phyloP scores from a whole-genome alignment of 2,329 filamentous ascomycete genomes.

The Coniosporium tulheliwenetii region DNA sequence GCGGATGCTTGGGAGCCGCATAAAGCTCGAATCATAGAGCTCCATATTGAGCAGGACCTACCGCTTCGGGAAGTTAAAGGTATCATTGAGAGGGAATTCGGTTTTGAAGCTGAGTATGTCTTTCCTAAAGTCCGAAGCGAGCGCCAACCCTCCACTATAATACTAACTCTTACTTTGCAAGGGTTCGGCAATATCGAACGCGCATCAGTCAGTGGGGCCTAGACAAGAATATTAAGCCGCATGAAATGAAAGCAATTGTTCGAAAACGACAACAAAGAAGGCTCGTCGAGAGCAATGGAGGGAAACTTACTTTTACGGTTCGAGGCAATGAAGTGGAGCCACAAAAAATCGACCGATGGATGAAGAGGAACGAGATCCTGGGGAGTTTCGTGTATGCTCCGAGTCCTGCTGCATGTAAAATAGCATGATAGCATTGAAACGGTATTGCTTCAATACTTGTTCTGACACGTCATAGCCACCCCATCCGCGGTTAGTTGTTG shows the following conservation, averaged over 20 bases:
- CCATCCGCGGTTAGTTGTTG: not conserved
- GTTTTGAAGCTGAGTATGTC: slow-evolving; percentile 6
- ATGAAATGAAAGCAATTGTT: slow-evolving; percentile 11
- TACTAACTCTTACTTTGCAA: slow-evolving; percentile 1
- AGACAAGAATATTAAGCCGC: slow-evolving; percentile 10
- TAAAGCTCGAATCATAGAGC: slow-evolving; percentile 6
- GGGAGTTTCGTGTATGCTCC: slow-evolving; percentile 7
- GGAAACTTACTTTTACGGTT: slow-evolving; percentile 6
- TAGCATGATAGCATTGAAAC: slow-evolving; percentile 1
- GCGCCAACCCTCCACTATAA: not conserved
- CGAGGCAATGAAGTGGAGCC: slow-evolving; percentile 6
- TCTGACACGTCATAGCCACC: not conserved
- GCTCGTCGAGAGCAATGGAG: slow-evolving; percentile 7
- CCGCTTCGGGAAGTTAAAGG: slow-evolving; percentile 4
- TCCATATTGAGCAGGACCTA: slow-evolving; percentile 5
- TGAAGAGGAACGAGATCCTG: slow-evolving; percentile 7
- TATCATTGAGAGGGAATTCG: slow-evolving; percentile 4
- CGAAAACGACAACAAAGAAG: slow-evolving; percentile 8
- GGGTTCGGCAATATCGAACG: slow-evolving; percentile 9
- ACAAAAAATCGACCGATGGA: slow-evolving; percentile 12
- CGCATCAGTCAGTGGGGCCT: slow-evolving; percentile 8
- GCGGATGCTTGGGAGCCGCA: slow-evolving; percentile 9
- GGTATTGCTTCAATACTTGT: slow-evolving; percentile 1
- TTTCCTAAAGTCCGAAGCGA: not conserved
- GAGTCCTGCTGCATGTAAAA: slow-evolving; percentile 9